phyloP scores from a whole-genome alignment of 768 basidiomycete species.

The Collybia sp. region DNA sequence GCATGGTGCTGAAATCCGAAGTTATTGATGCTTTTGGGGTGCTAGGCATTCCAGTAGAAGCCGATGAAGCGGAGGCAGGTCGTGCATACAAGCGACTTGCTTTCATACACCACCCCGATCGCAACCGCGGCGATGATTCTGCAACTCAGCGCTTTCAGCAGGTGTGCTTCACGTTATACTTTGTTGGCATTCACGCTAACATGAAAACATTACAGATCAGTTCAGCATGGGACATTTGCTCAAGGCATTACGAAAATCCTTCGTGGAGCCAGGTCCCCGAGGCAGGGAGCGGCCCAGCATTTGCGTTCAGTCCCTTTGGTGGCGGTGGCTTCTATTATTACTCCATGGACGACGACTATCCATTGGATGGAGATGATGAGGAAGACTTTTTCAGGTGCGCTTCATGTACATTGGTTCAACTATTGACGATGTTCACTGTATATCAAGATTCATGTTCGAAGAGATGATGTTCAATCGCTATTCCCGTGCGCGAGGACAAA shows the following conservation, averaged over 20 bases:
- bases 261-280: conserved; percentile 17
- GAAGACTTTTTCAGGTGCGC: conserved; percentile 24
- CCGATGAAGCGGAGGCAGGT: conserved; percentile 16
- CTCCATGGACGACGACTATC: conserved; percentile 19
- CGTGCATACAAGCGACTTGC: conserved; percentile 26
- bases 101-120: conserved; percentile 27
- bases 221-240: conserved; percentile 28
- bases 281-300: background rate
- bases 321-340: conserved; percentile 2
- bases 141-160: conserved; percentile 31
- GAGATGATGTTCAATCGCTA: conserved; percentile 23
- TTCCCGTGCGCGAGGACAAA: conserved; percentile 19
- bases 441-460: conserved; percentile 27
- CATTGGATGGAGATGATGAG: conserved; percentile 23
- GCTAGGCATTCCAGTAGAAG: conserved; percentile 20
- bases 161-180: conserved; percentile 10
- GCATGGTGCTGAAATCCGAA: conserved; percentile 20
- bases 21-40: conserved; percentile 22
- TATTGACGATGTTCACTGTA: conserved; percentile 3
- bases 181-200: conserved; percentile 8
- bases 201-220: conserved; percentile 22
- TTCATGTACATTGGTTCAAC: background rate
- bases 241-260: conserved; percentile 29
- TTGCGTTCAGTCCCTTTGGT: background rate
- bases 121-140: conserved; percentile 24